phyloP scores from a whole-genome alignment of 2,329 filamentous ascomycete genomes.

The Verticillium nubilum region DNA sequence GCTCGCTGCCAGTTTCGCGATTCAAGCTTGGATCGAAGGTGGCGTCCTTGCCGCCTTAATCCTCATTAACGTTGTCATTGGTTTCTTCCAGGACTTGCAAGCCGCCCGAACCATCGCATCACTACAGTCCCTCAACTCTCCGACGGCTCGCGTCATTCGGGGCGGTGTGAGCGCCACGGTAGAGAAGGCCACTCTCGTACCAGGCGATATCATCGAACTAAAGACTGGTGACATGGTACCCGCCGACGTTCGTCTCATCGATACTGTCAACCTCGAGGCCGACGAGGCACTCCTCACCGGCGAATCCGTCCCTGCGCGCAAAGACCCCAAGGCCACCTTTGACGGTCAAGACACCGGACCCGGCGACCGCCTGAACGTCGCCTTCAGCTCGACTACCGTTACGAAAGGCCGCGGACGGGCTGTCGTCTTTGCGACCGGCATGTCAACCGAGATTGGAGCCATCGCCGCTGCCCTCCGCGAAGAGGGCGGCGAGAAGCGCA shows the following conservation, averaged over 20 bases:
- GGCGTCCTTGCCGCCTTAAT: constrained; percentile 46
- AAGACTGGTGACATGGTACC: constrained; percentile 51
- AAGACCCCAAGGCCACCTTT: constrained; percentile 37
- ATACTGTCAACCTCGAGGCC: constrained; percentile 57
- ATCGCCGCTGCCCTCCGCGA: constrained; percentile 40
- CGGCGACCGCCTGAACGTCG: constrained; percentile 52
- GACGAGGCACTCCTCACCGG: constrained; percentile 59
- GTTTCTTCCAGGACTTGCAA: constrained; percentile 35
- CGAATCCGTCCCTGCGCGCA: constrained; percentile 50
- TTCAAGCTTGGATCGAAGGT: constrained; percentile 46
- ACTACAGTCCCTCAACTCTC: constrained; percentile 25
- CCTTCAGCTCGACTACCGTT: constrained; percentile 49
- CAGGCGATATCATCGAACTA: constrained; percentile 47
- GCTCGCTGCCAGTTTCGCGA: constrained; percentile 48
- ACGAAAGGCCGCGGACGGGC: constrained; percentile 54
- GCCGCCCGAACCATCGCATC: constrained; percentile 37
- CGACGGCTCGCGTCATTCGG: constrained; percentile 31
- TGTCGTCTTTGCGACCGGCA: constrained; percentile 54
- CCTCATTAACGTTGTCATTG: constrained; percentile 44
- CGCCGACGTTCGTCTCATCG: constrained; percentile 47
- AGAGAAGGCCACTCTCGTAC: constrained; percentile 36
- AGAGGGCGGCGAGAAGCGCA: not conserved
- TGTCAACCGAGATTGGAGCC: constrained; percentile 53
- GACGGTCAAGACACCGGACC: constrained; percentile 21
- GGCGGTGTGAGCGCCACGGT: constrained; percentile 23